Base-by-base conservation (phyloP, 441 rosid genomes). In the Cnidoscolus chayamansa region DNA sequence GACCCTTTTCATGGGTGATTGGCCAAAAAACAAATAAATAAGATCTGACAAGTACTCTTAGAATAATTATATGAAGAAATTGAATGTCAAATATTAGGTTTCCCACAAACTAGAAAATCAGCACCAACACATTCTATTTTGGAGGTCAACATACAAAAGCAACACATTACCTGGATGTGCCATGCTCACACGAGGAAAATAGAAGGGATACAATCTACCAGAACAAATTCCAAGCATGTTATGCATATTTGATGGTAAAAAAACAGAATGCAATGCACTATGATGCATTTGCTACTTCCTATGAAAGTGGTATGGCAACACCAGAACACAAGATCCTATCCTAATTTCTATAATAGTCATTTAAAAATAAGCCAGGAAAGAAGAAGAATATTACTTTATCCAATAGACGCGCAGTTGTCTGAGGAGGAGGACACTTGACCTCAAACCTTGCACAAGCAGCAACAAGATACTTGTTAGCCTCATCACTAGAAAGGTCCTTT, bases 401-500 rank as follows among this genome's bases (percentile, higher is more conserved):
- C 73, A 93, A 73, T 65, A 93, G 80, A 37, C 94, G 92, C 56
- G 94, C 56, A 7, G 93, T 86, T 19, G 98, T 93, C 78, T 83
- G 95, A 57, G 98, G 98, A 70, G 97, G 85, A 57, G 92, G 86
- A 74, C 98, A 93, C 76, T 89, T 90, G 72, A 90, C 80, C 50
- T 93, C 93, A 73, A 82, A 89, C 81, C 65, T 89, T 65, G 67
- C 71, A 51, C 97, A 93, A 17, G 87, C 93, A 63, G 84, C 92
- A 9, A 67, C 82, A 56, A 93, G 80, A 72, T 89, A 93, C 74
- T 80, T 87, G 76, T 82, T 89, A 68, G 95, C 79, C 79, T 88
- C 92, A 65, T 88, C 90, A 35, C 97, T 81, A 0, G 92, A 66
- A 61, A 93, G 81, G 75, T 91, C 92, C 74, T 87, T 86, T 9